These are phyloP conservation scores for Phalaenopsis hybrid DNA, from an alignment of 116 monocot genomes.

Conservation along the genomic window DNA sequence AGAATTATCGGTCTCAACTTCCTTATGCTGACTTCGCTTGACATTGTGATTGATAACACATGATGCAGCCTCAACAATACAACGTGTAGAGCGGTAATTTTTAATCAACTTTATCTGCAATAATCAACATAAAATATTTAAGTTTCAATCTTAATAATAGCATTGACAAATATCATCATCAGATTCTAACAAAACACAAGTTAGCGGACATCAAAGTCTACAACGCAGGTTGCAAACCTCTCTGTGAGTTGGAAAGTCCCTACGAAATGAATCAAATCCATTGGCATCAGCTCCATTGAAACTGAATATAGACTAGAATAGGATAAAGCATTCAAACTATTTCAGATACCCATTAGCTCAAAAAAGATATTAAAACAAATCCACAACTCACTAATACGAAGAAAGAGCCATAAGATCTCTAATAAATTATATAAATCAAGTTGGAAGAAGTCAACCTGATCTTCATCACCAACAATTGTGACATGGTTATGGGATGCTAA, in stretches of 20 bases:
- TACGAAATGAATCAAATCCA: constrained; percentile 87
- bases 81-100: constrained; percentile 86
- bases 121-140: constrained; percentile 1
- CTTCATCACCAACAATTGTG: constrained; percentile 91
- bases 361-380: not conserved
- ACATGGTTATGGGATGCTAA: constrained; percentile 71
- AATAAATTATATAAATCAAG: constrained; percentile 1
- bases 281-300: constrained; percentile 88
- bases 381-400: not conserved
- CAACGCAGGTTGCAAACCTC: constrained; percentile 43
- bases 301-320: constrained; percentile 87
- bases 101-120: constrained; percentile 72
- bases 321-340: not conserved
- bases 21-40: constrained; percentile 49
- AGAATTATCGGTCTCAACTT: constrained; percentile 70
- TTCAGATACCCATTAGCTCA: not conserved
- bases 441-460: constrained; percentile 51
- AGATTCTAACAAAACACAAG: not conserved
- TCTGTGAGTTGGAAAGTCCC: constrained; percentile 71
- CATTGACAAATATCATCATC: not conserved
- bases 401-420: not conserved
- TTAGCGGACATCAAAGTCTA: not conserved
- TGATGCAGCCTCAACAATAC: constrained; percentile 92
- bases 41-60: constrained; percentile 68
- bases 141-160: not conserved